Base-by-base conservation (phyloP, 192 early-diverging fungal genomes). In the Coemansia sp. region DNA sequence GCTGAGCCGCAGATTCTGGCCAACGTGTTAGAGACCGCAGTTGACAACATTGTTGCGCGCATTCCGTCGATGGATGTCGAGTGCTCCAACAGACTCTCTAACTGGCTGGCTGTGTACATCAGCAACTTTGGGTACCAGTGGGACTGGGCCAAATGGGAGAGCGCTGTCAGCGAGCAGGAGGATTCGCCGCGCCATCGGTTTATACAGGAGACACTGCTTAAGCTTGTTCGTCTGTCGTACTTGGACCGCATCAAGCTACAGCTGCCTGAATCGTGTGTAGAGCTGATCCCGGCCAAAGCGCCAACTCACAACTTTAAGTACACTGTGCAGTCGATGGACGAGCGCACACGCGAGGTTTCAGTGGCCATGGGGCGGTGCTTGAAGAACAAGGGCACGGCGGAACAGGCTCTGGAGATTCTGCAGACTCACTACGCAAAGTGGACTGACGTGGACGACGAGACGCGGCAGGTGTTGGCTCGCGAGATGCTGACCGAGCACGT, bases 41-140 rank as follows among this genome's bases (percentile, higher is more conserved):
- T 72, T 0, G 68, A 66, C 23, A 65, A 65, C 71, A 34, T 77
- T 23, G 54, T 71, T 10, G 65, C 57, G 22, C 66, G 74, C 12
- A 56, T 69, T 12, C 17, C 34, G 59, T 28, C 34, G 5, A 42
- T 80, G 6, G 96, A 98, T 71, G 86, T 91, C 31, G 94, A 95
- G 74, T 89, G 88, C 68, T 82, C 94, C 26, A 82, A 88, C 68
- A 82, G 95, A 23, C 83, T 97, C 47, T 85, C 86, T 59, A 89
- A 90, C 64, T 96, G 92, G 91, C 91, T 98, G 78, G 85, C 90
- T 0, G 87, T 92, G 57, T 94, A 96, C 75, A 75, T 98, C 51
- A 94, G 93, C 71, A 97, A 97, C 78, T 94, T 96, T 85, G 88
- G 83, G 11, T 95, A 88, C 75, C 81, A 85, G 23, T 97, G 94